Base-by-base conservation (phyloP, 2,329 filamentous ascomycete genomes). In the Aspergillus sp. region DNA sequence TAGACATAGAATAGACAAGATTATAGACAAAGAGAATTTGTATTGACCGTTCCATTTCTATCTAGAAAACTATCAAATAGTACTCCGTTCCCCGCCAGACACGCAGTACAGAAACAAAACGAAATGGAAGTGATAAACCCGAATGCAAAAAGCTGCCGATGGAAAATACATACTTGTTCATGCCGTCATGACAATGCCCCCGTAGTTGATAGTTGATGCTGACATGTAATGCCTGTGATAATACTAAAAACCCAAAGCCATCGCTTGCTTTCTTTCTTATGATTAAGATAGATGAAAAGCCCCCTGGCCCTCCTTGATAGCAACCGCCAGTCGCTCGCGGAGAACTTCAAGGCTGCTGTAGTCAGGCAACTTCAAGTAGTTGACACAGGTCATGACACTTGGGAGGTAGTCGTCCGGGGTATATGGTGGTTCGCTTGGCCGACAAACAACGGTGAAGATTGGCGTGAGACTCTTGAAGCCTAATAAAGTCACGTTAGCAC, bases 381-480 rank as follows among this genome's bases (percentile, higher is more conserved):
- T 99, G 73, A 96, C 94, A 71, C 95, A 99, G 10, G 95, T 99
- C 95, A 99, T 99, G 70, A 99, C 95, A 69, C 92, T 97, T 11
- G 95, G 94, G n/a, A 99, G 82, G 66, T 97, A 99, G 75, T 99
- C 94, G 67, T 99, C 94, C 4, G 93, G 93, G 3, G 87, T 88
- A 71, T 92, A 94, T 1, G 94, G 94, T 14, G 90, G 85, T 68
- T 99, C 94, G 71, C 90, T 95, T n/a, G 93, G 93, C 73, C 96
- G 96, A 81, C 94, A 97, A 41, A 99, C 94, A 57, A 99, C 94
- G 3, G 94, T 99, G 70, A 99, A 97, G 87, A 97, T 96, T 17
- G 94, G 94, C 2, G 91, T 97, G 56, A 99, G 83, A 71, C 87
- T 89, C 77, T 95, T 96, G 82, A 99, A 99, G 54, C 94, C 92